Percentiles rank a stretch among this genome's conserved stretches.
phyloP scores from a whole-genome alignment of 768 basidiomycete genomes.

The Lactarius psammicola region DNA sequence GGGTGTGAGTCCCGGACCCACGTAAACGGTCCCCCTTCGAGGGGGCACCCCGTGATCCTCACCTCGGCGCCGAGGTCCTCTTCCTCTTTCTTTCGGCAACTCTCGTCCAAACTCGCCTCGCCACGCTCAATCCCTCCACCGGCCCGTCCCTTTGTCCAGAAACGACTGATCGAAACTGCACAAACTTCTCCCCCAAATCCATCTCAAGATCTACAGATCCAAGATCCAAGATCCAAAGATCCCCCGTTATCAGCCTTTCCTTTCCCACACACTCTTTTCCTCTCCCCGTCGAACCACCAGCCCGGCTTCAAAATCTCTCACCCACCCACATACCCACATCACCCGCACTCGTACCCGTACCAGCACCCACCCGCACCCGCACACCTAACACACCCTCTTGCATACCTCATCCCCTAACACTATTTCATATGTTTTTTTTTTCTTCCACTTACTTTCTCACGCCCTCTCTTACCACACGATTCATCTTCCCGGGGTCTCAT shows the following conservation, averaged over 20 bases:
- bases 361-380: not conserved
- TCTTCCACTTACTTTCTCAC: conserved; percentile 19
- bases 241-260: conserved; percentile 29
- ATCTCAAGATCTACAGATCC: conserved; percentile 29
- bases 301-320: conserved; percentile 5
- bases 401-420: not conserved
- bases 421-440: conserved; percentile 18
- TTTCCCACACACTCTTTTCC: conserved; percentile 19
- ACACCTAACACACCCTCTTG: too few species aligned
- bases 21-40: conserved; percentile 27
- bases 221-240: conserved; percentile 15
- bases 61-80: conserved; percentile 45
- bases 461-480: conserved; percentile 25
- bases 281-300: not conserved
- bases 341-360: not conserved
- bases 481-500: conserved; percentile 19
- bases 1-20: conserved; percentile 31
- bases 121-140: conserved; percentile 27
- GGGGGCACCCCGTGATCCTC: conserved; percentile 27
- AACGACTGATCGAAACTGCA: conserved; percentile 28
- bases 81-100: conserved; percentile 34
- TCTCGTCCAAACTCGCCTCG: conserved; percentile 33
- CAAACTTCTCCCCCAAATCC: conserved; percentile 30
- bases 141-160: conserved; percentile 36
- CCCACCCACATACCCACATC: conserved; percentile 5